Conservation (phyloP, 805 yeast species). For the Candida lessepsii region DNA sequence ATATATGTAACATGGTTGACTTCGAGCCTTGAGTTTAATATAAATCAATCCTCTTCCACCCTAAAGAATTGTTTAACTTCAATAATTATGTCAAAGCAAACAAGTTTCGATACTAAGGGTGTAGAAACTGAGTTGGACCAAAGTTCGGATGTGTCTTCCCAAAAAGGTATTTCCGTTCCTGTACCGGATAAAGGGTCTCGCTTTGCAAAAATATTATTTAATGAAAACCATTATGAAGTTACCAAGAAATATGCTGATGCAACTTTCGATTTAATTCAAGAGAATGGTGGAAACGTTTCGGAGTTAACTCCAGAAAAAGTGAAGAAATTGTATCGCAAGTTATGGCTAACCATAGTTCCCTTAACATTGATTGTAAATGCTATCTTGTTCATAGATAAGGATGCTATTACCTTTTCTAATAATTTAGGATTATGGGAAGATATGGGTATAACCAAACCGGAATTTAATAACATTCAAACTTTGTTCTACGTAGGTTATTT, state of each 20-base stretch:
- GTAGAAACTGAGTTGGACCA: too few relatives aligned
- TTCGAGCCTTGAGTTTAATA: too few relatives aligned
- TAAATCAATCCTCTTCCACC: too few relatives aligned
- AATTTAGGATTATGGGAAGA: slow-evolving; percentile 48
- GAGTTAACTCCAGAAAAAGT: slow-evolving; percentile 15
- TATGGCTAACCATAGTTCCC: slow-evolving; percentile 20
- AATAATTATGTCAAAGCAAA: too few relatives aligned
- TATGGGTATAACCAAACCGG: slow-evolving; percentile 41
- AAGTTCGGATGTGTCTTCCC: slow-evolving; percentile 1
- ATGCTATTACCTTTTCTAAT: slow-evolving; percentile 48
- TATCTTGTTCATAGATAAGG: slow-evolving; percentile 50
- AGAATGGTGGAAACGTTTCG: slow-evolving; percentile 9
- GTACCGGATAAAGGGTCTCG: not conserved
- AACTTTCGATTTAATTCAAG: slow-evolving; percentile 9
- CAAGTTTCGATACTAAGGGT: too few relatives aligned
- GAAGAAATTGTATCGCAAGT: slow-evolving; percentile 12
- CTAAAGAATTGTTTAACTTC: too few relatives aligned
- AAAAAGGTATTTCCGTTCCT: not conserved
- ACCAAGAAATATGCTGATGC: slow-evolving; percentile 11
- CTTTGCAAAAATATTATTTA: slow-evolving; percentile 9
- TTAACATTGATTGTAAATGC: slow-evolving; percentile 29
- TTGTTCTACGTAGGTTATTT: slow-evolving; percentile 50
- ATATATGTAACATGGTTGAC: too few relatives aligned
- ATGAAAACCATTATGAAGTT: slow-evolving; percentile 11
- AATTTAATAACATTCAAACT: slow-evolving; percentile 49